Base-by-base conservation (phyloP, 331 rosid genomes). In the Erythrophleum ivorense region DNA sequence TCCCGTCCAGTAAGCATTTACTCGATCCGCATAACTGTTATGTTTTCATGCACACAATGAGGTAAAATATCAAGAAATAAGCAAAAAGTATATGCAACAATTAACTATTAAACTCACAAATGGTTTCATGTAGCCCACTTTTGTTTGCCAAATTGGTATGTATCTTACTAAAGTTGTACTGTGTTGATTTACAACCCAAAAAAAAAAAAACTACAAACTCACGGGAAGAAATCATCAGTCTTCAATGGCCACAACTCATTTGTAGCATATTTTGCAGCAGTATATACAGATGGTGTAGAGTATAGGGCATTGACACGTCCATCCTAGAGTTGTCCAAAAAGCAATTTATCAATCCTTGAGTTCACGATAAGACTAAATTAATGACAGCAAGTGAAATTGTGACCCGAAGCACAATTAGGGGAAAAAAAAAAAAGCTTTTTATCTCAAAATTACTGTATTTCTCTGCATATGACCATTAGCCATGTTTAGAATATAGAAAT, bases 251-350 rank as follows among this genome's bases (percentile, higher is more conserved):
- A 96, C 31, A 87, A 83, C 82, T 88, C 90, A 78, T 91, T 81
- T 79, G 97, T 33, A 55, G 98, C 95, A 88, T 89, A 89, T 88
- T 96, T 96, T 77, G 98, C 98, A 82, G 91, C 97, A 21, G 99
- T 94, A 76, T 96, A 96, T 74, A 91, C 80, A 81, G 99, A 96
- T 78, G 98, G 99, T 31, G 97, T 87, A 53, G 99, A 96, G 85
- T 96, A 96, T 66, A 96, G 72, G 69, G 94, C 97, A 87, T 96
- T 92, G 79, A 96, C 95, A 67, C 98, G 98, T 64, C 99, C 99
- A 89, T 96, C 99, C 99, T 94, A 86, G 82, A 75, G 77, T 87
- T 57, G 58, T 29, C 77, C 87, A 69, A 31, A 36, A 58, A 68
- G 46, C 79, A 43, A 53, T 71, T 76, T 71, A 72, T 64, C 73